Percentiles rank a stretch among this genome's conserved stretches.
Evolutionary conservation across 2,329 filamentous ascomycete genomes (phyloP).

Genomic region (Fusarium sp.): DNA sequence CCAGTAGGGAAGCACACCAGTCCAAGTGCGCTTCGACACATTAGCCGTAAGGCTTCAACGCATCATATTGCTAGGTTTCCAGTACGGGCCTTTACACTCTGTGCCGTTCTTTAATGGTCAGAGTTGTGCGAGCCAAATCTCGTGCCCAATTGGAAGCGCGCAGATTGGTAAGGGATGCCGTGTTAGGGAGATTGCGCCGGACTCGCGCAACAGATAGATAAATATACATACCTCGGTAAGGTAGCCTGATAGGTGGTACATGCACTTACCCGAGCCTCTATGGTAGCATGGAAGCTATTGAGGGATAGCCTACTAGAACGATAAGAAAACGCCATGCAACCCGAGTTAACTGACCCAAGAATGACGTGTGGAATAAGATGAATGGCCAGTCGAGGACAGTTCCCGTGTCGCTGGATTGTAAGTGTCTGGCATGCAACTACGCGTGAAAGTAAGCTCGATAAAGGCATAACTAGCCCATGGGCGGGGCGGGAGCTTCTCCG

Average conservation of each 20-base stretch:
- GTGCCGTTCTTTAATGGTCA: neutral
- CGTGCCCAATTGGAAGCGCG: neutral
- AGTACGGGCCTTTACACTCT: neutral
- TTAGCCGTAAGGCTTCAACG: too few relatives aligned
- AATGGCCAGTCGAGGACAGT: constrained; percentile 4
- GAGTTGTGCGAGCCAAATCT: neutral
- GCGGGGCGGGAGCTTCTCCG: constrained; percentile 17
- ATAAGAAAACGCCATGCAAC: neutral
- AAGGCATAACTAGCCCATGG: constrained; percentile 18
- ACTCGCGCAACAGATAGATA: constrained; percentile 4
- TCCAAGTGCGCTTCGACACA: too few relatives aligned
- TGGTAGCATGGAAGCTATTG: too few relatives aligned
- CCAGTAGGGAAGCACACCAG: too few relatives aligned
- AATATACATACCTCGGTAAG: neutral
- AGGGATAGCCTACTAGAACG: too few relatives aligned
- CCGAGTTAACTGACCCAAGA: constrained; percentile 11
- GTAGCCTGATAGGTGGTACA: too few relatives aligned
- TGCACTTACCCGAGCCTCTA: neutral
- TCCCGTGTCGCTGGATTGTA: neutral
- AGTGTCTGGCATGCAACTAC: constrained; percentile 29
- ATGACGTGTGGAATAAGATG: constrained; percentile 25
- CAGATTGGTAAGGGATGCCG: neutral
- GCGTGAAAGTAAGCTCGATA: constrained; percentile 24
- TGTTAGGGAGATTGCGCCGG: neutral
- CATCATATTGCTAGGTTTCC: neutral